These are phyloP conservation scores for Cytospora mali DNA, from an alignment of 2,329 filamentous ascomycete species.

Conservation along the genomic window DNA sequence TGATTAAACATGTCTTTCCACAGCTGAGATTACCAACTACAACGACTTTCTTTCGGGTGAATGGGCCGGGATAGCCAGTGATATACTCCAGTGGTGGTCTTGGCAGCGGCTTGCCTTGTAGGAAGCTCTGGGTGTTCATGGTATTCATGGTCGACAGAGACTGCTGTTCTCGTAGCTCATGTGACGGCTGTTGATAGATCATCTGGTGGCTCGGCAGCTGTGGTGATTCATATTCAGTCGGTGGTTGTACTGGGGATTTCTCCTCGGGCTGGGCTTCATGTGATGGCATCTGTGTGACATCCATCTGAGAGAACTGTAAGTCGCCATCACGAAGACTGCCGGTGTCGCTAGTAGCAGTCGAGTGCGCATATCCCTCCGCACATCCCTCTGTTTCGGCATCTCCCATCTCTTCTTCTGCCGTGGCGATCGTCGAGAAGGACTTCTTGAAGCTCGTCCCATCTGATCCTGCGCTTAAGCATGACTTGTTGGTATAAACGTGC, in stretches of 20 bases:
- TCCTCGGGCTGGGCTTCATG: slow-evolving; percentile 6
- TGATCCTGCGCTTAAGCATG: slow-evolving; percentile 8
- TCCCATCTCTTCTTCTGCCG: slow-evolving; percentile 15
- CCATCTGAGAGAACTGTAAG: slow-evolving; percentile 19
- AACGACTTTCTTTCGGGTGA: slow-evolving; percentile 26
- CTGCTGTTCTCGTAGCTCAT: slow-evolving; percentile 11
- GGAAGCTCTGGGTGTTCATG: slow-evolving; percentile 19
- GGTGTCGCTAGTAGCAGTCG: slow-evolving; percentile 17
- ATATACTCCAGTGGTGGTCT: slow-evolving; percentile 24
- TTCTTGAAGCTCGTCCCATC: slow-evolving; percentile 21
- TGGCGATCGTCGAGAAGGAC: slow-evolving; percentile 22
- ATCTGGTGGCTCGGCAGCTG: neutral
- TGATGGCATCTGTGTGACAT: slow-evolving; percentile 18
- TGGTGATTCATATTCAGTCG: neutral
- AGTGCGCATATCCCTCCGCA: slow-evolving; percentile 15
- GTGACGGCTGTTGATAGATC: neutral
- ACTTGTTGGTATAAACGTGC: slow-evolving; percentile 24
- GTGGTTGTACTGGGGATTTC: neutral
- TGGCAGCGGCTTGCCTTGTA: slow-evolving; percentile 25
- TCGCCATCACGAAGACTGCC: slow-evolving; percentile 22
- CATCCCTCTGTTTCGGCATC: slow-evolving; percentile 14
- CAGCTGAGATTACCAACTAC: slow-evolving; percentile 29
- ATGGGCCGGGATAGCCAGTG: slow-evolving; percentile 21
- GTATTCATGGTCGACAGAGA: slow-evolving; percentile 22
- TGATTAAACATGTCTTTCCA: slow-evolving; percentile 27